phyloP scores from a whole-genome alignment of 2,329 filamentous ascomycete species.

The Ascosphaera apis region DNA sequence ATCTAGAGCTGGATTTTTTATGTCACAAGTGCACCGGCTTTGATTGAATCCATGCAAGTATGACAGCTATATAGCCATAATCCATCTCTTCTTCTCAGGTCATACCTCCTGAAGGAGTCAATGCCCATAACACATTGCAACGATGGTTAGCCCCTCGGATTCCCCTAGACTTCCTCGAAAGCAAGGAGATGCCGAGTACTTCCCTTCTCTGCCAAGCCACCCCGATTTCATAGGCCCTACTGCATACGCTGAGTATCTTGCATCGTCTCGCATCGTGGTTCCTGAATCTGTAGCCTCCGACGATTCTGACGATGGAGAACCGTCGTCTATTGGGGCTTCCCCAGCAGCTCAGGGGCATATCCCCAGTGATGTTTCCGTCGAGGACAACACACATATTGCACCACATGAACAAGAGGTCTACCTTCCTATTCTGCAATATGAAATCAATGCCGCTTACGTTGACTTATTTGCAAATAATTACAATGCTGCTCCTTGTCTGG shows the following conservation, averaged over 20 bases:
- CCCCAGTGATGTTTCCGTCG: too few relatives aligned
- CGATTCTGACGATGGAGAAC: neutral
- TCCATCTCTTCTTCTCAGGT: too few relatives aligned
- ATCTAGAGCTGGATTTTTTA: too few relatives aligned
- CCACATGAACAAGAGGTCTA: neutral
- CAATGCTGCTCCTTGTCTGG: neutral
- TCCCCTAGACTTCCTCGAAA: neutral
- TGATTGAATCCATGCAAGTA: too few relatives aligned
- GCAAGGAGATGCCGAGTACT: neutral
- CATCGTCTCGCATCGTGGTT: neutral
- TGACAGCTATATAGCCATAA: too few relatives aligned
- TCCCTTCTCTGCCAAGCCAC: neutral
- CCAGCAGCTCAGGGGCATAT: too few relatives aligned
- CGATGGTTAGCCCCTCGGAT: neutral
- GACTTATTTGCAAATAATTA: neutral
- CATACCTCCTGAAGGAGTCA: too few relatives aligned
- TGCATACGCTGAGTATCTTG: neutral
- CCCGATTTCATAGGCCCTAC: neutral
- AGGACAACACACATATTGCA: too few relatives aligned
- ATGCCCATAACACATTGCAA: too few relatives aligned
- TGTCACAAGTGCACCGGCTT: too few relatives aligned
- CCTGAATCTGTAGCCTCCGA: neutral
- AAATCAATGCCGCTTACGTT: neutral
- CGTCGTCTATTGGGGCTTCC: too few relatives aligned
- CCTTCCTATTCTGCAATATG: neutral